Percentiles rank a stretch among this genome's conserved stretches.
These are phyloP conservation scores for Gaertneriomyces sp. DNA, from an alignment of 192 early-diverging fungal genomes.

Conservation along the genomic window DNA sequence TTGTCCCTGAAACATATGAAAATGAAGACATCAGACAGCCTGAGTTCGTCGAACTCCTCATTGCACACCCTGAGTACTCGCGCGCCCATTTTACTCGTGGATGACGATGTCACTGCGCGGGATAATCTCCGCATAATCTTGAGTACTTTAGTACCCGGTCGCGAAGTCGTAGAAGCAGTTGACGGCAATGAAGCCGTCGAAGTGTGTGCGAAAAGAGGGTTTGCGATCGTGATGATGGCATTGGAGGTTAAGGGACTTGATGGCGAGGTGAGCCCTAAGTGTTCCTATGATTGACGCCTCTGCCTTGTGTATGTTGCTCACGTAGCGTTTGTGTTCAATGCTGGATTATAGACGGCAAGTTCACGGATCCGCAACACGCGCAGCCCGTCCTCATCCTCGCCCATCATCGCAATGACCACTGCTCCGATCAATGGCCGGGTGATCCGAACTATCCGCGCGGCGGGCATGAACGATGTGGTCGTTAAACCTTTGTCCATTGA, in stretches of 20 bases:
- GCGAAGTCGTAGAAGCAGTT: conserved; percentile 17
- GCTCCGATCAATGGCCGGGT: conserved; percentile 10
- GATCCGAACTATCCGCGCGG: conserved; percentile 6
- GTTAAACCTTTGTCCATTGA: conserved; percentile 6
- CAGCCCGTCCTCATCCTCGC: neutral
- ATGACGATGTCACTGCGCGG: conserved; percentile 11
- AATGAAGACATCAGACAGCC: neutral
- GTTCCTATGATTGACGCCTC: neutral
- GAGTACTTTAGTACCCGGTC: conserved; percentile 12
- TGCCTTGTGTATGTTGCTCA: neutral
- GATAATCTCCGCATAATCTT: neutral
- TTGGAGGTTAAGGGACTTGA: conserved; percentile 12
- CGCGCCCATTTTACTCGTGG: conserved; percentile 20
- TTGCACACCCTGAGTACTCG: neutral
- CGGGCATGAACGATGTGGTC: conserved; percentile 25
- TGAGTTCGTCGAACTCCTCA: too few species aligned
- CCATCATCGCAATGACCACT: conserved; percentile 18
- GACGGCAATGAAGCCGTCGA: conserved; percentile 19
- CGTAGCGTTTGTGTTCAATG: neutral
- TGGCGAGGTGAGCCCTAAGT: conserved; percentile 17
- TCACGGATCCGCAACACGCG: conserved; percentile 20
- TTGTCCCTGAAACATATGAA: neutral
- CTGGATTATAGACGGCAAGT: conserved; percentile 7
- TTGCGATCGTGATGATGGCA: conserved; percentile 24
- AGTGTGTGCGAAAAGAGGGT: conserved; percentile 8